phyloP scores from a whole-genome alignment of 2,329 filamentous ascomycete genomes.

The Sporothrix mexicana region DNA sequence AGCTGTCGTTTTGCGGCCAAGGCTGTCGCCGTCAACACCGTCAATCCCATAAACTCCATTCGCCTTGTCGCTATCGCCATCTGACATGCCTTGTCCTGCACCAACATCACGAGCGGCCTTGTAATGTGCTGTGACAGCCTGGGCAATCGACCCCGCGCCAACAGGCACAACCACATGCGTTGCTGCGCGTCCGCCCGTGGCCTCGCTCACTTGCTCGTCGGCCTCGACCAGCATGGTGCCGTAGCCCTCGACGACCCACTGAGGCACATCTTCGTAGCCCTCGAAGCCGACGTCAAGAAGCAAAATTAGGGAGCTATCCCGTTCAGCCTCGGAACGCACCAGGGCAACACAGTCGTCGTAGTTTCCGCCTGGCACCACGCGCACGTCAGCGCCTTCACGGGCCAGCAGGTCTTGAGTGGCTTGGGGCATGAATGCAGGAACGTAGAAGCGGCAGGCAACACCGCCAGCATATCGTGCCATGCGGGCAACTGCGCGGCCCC shows the following conservation, averaged over 20 bases:
- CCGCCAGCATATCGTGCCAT: slow-evolving; percentile 58
- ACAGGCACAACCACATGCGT: slow-evolving; percentile 66
- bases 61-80: neutral
- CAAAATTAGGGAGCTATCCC: slow-evolving; percentile 54
- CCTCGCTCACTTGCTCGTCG: slow-evolving; percentile 58
- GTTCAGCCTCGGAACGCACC: slow-evolving; percentile 51
- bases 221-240: slow-evolving; percentile 72
- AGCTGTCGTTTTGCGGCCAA: neutral
- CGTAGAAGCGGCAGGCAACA: slow-evolving; percentile 57
- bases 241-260: slow-evolving; percentile 81
- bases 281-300: slow-evolving; percentile 73
- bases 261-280: slow-evolving; percentile 69
- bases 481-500: slow-evolving; percentile 72
- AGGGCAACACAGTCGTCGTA: slow-evolving; percentile 73
- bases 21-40: slow-evolving; percentile 38
- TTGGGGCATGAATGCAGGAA: slow-evolving; percentile 63
- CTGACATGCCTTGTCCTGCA: neutral
- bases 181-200: slow-evolving; percentile 6
- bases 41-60: neutral
- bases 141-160: slow-evolving; percentile 74
- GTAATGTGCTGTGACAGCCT: slow-evolving; percentile 70
- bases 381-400: slow-evolving; percentile 66
- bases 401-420: slow-evolving; percentile 61
- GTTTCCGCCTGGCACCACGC: slow-evolving; percentile 55
- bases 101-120: slow-evolving; percentile 11